Conservation (phyloP, 208 protist genomes). For the Sergeia podlipaevii region DNA sequence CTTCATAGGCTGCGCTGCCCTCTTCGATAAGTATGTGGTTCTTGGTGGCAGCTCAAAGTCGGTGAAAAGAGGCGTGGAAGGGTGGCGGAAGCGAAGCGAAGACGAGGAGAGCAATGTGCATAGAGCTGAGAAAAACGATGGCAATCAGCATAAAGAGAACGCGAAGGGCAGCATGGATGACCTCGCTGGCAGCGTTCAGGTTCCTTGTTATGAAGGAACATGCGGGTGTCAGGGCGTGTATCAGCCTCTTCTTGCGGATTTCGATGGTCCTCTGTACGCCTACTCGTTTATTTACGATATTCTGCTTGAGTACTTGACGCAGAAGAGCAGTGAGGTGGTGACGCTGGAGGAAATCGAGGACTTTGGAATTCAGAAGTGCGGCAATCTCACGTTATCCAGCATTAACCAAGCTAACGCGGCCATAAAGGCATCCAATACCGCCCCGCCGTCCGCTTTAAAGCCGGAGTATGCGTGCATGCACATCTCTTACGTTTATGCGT, state of each 20-base stretch:
- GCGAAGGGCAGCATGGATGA: slow-evolving; percentile 25
- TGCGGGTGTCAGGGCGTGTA: slow-evolving; percentile 59
- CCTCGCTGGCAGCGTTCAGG: slow-evolving; percentile 7
- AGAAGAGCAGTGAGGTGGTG: slow-evolving; percentile 16
- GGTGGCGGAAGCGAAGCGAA: too few relatives aligned
- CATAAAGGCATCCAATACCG: slow-evolving; percentile 2
- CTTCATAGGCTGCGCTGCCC: too few relatives aligned
- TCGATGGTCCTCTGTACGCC: slow-evolving; percentile 51
- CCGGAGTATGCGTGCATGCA: slow-evolving; percentile 74
- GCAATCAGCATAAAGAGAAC: slow-evolving; percentile 24
- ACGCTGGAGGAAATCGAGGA: slow-evolving; percentile 20
- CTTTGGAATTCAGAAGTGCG: not conserved
- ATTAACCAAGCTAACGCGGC: not conserved
- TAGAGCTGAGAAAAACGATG: slow-evolving; percentile 11
- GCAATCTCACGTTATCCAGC: not conserved
- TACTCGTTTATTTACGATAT: slow-evolving; percentile 76
- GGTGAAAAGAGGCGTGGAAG: slow-evolving; percentile 11
- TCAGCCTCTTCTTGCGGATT: slow-evolving; percentile 49
- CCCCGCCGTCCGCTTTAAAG: slow-evolving; percentile 15
- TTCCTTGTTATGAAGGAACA: slow-evolving; percentile 2
- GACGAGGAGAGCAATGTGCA: too few relatives aligned
- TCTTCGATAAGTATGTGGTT: slow-evolving; percentile 11
- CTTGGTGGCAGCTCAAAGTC: slow-evolving; percentile 22
- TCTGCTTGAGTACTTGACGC: slow-evolving; percentile 19
- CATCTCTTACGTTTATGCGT: slow-evolving; percentile 61